phyloP scores from a whole-genome alignment of 768 basidiomycete species.

The Russula lepida region DNA sequence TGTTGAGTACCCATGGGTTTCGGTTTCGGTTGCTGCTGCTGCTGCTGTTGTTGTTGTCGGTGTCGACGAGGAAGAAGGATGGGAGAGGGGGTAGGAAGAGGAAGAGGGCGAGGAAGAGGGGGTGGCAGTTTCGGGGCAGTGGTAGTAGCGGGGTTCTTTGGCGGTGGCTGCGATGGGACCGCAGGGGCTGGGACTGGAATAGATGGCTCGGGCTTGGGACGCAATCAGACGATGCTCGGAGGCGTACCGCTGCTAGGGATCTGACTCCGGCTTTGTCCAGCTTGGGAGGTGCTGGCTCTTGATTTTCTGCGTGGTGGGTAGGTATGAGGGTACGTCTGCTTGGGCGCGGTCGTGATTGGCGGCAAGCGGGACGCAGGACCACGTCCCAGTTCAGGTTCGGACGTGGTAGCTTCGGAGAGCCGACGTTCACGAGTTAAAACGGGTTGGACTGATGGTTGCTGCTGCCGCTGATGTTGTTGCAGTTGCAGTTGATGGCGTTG shows the following conservation, averaged over 20 bases:
- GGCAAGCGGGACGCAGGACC: neutral
- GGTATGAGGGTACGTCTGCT: neutral
- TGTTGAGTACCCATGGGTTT: neutral
- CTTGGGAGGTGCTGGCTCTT: neutral
- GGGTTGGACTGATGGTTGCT: neutral
- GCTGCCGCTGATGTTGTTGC: neutral
- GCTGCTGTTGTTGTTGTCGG: slow-evolving; percentile 2
- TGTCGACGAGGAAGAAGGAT: neutral
- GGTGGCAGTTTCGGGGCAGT: neutral
- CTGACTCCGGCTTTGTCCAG: neutral
- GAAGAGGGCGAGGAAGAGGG: neutral
- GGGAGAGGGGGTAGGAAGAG: slow-evolving; percentile 5
- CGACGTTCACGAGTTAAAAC: neutral
- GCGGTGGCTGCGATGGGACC: neutral
- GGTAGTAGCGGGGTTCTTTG: neutral
- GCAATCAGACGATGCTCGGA: neutral
- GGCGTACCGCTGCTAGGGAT: neutral
- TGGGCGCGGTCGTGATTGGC: neutral
- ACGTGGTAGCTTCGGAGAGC: neutral
- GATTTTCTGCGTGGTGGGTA: slow-evolving; percentile 1
- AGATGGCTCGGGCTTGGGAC: neutral
- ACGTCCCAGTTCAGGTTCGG: slow-evolving; percentile 7
- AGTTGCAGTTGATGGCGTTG: neutral
- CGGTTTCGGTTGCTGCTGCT: neutral
- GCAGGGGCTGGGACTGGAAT: neutral